Conservation (phyloP, 176 grass and related monocot species). For the Avena atlantica region DNA sequence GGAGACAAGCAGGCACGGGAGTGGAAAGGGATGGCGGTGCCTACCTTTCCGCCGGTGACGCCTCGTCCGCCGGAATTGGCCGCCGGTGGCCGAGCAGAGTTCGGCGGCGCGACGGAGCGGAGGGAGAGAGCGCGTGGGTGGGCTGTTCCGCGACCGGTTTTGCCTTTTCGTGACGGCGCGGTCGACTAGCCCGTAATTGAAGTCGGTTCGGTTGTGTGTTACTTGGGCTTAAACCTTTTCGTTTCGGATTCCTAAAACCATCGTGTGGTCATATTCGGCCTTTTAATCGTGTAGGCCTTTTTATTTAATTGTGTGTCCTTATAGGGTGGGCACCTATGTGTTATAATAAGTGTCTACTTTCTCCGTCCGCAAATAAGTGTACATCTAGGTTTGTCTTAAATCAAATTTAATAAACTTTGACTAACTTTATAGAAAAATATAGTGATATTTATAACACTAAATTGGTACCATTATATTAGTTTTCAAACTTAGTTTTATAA, state of each 20-base stretch:
- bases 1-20: neutral
- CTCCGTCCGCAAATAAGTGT: no score
- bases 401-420: no score
- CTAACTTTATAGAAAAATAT: no score
- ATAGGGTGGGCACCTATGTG: no score
- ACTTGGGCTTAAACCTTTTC: neutral
- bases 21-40: neutral
- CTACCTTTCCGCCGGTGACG: neutral
- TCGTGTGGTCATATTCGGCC: no score
- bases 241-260: neutral
- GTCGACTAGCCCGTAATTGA: neutral
- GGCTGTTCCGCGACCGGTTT: neutral
- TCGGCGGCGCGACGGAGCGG: neutral
- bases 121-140: slow-evolving; percentile 3
- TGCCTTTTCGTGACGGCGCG: neutral
- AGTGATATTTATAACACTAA: no score
- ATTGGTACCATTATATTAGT: no score
- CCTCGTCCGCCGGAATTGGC: neutral
- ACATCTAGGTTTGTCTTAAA: no score
- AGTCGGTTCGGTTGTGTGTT: neutral
- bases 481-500: no score
- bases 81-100: neutral
- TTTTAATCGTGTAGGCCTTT: no score
- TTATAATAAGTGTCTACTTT: no score
- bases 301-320: no score